These are phyloP conservation scores for Candida incommunis DNA, from an alignment of 805 yeast species.

Conservation along the genomic window DNA sequence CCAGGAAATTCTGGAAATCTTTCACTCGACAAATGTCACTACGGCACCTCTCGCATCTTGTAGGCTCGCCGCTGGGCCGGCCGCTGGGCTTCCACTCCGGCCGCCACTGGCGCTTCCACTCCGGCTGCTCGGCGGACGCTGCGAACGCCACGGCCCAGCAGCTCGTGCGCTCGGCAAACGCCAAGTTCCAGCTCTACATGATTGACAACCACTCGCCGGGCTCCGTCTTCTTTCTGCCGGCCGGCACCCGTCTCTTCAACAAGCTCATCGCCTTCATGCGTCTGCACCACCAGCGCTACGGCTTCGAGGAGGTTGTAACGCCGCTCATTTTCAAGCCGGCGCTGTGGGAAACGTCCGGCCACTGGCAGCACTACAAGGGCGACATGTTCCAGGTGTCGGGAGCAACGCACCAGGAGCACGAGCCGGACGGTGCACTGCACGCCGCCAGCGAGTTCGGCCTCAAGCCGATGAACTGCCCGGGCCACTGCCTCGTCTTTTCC, in stretches of 20 bases:
- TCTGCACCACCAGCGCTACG: constrained; percentile 62
- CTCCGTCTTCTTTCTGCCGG: constrained; percentile 80
- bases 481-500: constrained; percentile 73
- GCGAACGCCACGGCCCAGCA: not conserved
- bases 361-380: constrained; percentile 87
- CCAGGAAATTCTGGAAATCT: too few relatives aligned
- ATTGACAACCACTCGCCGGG: constrained; percentile 52
- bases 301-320: constrained; percentile 84
- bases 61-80: too few relatives aligned
- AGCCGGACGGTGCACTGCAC: constrained; percentile 14
- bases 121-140: too few relatives aligned
- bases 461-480: constrained; percentile 68
- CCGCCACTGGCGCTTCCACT: too few relatives aligned
- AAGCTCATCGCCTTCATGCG: constrained; percentile 72
- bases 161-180: not conserved
- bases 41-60: too few relatives aligned
- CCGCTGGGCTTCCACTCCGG: too few relatives aligned
- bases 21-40: too few relatives aligned
- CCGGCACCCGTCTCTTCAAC: constrained; percentile 79
- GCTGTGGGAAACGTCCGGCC: constrained; percentile 87
- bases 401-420: constrained; percentile 20
- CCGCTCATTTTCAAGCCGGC: constrained; percentile 75
- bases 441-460: constrained; percentile 46
- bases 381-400: constrained; percentile 88
- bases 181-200: not conserved